Base-by-base conservation (phyloP, 2,329 filamentous ascomycete genomes). In the Diaporthe capsici region DNA sequence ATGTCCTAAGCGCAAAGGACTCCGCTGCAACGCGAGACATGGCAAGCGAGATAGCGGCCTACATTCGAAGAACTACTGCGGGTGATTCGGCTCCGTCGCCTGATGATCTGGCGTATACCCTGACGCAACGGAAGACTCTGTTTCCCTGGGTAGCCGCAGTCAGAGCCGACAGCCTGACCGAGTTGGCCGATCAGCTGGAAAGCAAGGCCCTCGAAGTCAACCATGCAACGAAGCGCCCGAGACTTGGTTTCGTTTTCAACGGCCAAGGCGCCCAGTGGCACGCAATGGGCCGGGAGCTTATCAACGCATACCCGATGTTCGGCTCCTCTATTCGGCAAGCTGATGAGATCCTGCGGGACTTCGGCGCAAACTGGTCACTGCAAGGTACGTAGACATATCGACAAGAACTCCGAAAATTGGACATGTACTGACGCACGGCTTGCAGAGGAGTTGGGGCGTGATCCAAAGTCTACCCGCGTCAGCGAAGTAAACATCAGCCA, bases 221-320 rank as follows among this genome's bases (percentile, higher is more conserved):
- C n/a, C 7, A 51, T 51, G 22, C 49, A 51, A 25, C 49, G 2
- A 51, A 25, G 49, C 49, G 22, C 25, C 51, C 44, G 5, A 22
- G 17, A 47, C 15, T 77, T 8, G 74, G 57, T 42, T 81, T 82
- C 55, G 80, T 80, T 2, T 84, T 84, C 74, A 83, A 81, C 5
- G 83, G 83, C 9, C 82, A 84, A 58, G 83, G 83, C 4, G 82
- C 82, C 2, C 82, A 84, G 76, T 84, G 80, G 79, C 67, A 57
- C 22, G 76, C 77, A 20, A 82, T 82, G 81, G 81, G 80, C 12
- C 72, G 76, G 4, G 78, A 80, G 55, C 76, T 81, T 4, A 61
- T 79, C 17, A 60, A 75, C 1, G 60, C 73, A 3, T 78, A 77
- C 47, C 78, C 81, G 2, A 68, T 81, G 44, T 28, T 58, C 17